Evolutionary conservation across 257 asterid species (phyloP).

Genomic region (Solanum chmielewskii): DNA sequence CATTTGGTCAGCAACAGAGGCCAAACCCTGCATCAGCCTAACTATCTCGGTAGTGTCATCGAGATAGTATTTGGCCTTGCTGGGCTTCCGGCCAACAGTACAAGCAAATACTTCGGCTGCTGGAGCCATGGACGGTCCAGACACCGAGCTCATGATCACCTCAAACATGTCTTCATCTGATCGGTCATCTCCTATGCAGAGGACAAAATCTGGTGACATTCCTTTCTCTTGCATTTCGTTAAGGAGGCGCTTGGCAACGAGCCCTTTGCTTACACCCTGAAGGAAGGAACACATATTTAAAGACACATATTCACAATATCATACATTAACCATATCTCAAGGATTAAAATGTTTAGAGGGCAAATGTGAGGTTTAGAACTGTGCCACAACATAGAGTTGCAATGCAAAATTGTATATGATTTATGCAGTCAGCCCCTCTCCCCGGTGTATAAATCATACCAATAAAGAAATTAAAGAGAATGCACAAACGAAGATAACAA

Average conservation of each 20-base stretch:
- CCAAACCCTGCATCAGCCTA: slow-evolving; percentile 63
- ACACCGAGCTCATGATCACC: slow-evolving; percentile 47
- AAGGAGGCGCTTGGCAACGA: slow-evolving; percentile 70
- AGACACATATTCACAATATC: neutral
- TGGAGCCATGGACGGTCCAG: slow-evolving; percentile 62
- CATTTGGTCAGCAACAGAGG: slow-evolving; percentile 63
- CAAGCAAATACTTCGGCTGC: slow-evolving; percentile 80
- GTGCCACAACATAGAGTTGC: neutral
- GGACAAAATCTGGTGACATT: slow-evolving; percentile 50
- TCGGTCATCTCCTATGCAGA: slow-evolving; percentile 79
- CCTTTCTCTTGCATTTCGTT: slow-evolving; percentile 51
- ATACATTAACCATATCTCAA: neutral
- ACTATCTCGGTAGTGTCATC: slow-evolving; percentile 77
- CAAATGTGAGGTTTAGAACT: neutral
- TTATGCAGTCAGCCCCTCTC: neutral
- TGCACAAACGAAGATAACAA: neutral
- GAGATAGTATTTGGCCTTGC: slow-evolving; percentile 83
- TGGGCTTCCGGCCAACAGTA: slow-evolving; percentile 70
- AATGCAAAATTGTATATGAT: neutral
- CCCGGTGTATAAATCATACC: neutral
- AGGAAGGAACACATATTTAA: neutral
- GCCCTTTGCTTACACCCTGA: slow-evolving; percentile 88
- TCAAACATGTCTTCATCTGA: slow-evolving; percentile 90
- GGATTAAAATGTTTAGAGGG: neutral
- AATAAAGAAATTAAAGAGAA: neutral